Conservation (phyloP, 2,329 filamentous ascomycete genomes). For the Lasiodiplodia sp. region DNA sequence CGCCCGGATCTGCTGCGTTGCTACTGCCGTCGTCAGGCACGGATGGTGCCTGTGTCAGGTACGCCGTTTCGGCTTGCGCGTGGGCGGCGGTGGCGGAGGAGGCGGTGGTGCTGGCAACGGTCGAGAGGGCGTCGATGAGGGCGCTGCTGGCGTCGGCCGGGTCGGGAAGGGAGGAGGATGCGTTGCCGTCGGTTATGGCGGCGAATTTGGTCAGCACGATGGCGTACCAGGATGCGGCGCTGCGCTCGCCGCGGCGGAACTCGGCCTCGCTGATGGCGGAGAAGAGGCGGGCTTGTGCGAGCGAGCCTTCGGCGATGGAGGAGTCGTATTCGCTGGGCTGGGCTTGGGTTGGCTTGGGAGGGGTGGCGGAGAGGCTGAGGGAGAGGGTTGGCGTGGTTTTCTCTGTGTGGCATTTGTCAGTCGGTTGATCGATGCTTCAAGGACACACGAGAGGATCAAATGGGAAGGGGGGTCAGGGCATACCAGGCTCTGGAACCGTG, state of each 20-base stretch:
- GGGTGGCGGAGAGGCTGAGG: constrained; percentile 30
- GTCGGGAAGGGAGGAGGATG: constrained; percentile 1
- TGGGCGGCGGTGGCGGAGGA: constrained; percentile 51
- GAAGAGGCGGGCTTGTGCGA: constrained; percentile 58
- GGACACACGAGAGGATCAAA: no score
- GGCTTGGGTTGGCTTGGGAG: constrained; percentile 33
- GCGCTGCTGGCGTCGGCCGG: constrained; percentile 47
- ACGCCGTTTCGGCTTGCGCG: constrained; percentile 54
- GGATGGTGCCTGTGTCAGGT: constrained; percentile 65
- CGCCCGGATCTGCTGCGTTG: constrained; percentile 27
- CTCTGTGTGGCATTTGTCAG: constrained; percentile 39
- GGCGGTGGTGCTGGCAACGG: constrained; percentile 58
- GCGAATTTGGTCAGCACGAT: constrained; percentile 1
- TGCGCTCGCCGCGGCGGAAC: constrained; percentile 20
- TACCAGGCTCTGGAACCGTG: constrained; percentile 35
- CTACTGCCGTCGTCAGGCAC: constrained; percentile 58
- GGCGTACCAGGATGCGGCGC: constrained; percentile 46
- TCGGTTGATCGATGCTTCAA: background rate
- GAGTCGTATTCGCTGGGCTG: constrained; percentile 59
- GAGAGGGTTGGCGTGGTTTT: constrained; percentile 45
- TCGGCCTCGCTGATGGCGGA: constrained; percentile 21
- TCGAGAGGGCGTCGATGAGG: constrained; percentile 54
- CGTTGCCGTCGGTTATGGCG: constrained; percentile 35
- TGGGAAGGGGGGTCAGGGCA: background rate
- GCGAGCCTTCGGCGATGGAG: constrained; percentile 64